Base-by-base conservation (phyloP, 306 rosid species). In the Corylus americana region DNA sequence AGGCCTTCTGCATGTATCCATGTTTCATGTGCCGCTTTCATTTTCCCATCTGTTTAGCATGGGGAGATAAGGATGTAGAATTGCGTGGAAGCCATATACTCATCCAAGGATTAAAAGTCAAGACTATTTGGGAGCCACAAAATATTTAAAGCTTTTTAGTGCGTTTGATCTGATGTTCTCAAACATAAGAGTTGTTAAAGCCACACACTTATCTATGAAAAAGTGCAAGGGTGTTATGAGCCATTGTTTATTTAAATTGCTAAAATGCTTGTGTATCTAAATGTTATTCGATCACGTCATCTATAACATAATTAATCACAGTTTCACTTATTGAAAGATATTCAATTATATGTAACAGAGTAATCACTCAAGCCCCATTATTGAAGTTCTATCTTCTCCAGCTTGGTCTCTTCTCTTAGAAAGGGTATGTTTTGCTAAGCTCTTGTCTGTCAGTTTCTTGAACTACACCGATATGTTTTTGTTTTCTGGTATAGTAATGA, bases 351-450 rank as follows among this genome's bases (percentile, higher is more conserved):
- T 88, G 61, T 57, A 55, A 47, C 90, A 92, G 98, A 48, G 22
- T 35, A 79, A 79, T 45, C 68, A 80, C 79, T 85, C 89, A 47
- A 90, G 90, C 82, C 74, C 83, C 58, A 71, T 68, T 47, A 78
- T 87, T 81, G 90, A 89, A 78, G 88, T 90, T 74, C 79, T 94
- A 69, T 83, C 88, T 74, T 69, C 83, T 83, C 67, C 91, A 25
- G 88, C 88, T 44, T 94, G 97, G 98, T 70, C 82, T 79, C 82
- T 74, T 86, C 86, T 94, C 27, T 87, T 91, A 51, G 85, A 86
- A 59, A 86, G 98, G 93, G 98, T 94, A 92, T 55, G 88, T 20
- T 77, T 74, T 83, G 54, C 11, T 55, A 18, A n/a, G 16, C 62
- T 29, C 49, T 45, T 25, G 11, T 11, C 61, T 13, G 64, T 69